phyloP scores from a whole-genome alignment of 1,284 basidiomycete species.

The Melampsora abietis-canadensis region DNA sequence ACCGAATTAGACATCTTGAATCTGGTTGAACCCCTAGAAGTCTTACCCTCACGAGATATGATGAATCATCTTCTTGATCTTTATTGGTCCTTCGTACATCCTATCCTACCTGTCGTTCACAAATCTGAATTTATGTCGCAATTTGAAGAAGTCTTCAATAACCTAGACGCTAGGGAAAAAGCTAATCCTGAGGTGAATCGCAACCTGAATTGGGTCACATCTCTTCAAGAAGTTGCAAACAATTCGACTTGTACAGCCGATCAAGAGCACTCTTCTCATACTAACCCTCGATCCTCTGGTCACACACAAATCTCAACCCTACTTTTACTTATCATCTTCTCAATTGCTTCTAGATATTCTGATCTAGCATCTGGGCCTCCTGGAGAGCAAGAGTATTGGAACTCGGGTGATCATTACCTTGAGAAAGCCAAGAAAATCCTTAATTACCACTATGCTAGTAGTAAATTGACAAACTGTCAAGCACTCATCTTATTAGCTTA shows the following conservation, averaged over 20 bases:
- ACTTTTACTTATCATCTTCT: conserved; percentile 71
- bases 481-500: conserved; percentile 73
- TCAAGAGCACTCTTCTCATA: conserved; percentile 38
- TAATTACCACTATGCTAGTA: conserved; percentile 64
- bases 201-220: conserved; percentile 52
- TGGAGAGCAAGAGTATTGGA: conserved; percentile 67
- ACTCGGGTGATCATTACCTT: conserved; percentile 71
- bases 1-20: conserved; percentile 54
- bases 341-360: conserved; percentile 69
- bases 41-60: conserved; percentile 56
- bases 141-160: conserved; percentile 53
- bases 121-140: conserved; percentile 67
- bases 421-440: conserved; percentile 68
- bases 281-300: conserved; percentile 39
- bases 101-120: conserved; percentile 67
- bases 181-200: conserved; percentile 49
- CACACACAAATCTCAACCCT: conserved; percentile 60
- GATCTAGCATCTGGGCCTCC: conserved; percentile 54
- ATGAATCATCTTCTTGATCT: conserved; percentile 69
- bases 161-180: conserved; percentile 44
- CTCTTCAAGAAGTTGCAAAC: not conserved
- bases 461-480: conserved; percentile 68
- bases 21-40: conserved; percentile 48
- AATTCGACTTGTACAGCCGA: conserved; percentile 42
- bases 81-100: conserved; percentile 75